Evolutionary conservation across 2,329 filamentous ascomycete genomes (phyloP).

Genomic region (Penicillium sp.): DNA sequence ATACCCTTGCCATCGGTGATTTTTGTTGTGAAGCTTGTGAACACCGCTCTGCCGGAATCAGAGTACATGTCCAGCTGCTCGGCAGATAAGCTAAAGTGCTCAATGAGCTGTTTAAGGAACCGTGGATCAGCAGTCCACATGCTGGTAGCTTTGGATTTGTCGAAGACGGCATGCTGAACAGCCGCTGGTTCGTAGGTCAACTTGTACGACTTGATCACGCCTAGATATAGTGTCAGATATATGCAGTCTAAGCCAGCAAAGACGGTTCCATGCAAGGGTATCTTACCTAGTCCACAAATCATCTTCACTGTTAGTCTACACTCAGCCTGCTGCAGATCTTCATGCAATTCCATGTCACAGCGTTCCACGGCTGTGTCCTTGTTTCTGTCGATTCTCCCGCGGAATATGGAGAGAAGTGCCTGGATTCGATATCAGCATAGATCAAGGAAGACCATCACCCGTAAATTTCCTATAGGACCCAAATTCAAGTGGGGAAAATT

Average conservation of each 20-base stretch:
- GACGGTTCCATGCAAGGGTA: background rate
- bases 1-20: constrained; percentile 58
- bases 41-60: constrained; percentile 56
- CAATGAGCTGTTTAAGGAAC: constrained; percentile 58
- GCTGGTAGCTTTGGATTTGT: constrained; percentile 54
- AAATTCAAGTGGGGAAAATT: background rate
- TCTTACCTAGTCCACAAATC: constrained; percentile 57
- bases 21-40: constrained; percentile 66
- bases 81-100: constrained; percentile 63
- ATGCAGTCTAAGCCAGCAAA: background rate
- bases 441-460: background rate
- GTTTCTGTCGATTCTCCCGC: constrained; percentile 56
- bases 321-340: constrained; percentile 54
- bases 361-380: constrained; percentile 59
- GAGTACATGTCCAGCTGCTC: constrained; percentile 63
- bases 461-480: background rate
- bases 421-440: constrained; percentile 20
- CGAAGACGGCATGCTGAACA: constrained; percentile 63
- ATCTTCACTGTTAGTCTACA: constrained; percentile 62
- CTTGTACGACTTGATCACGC: constrained; percentile 63
- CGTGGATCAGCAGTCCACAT: constrained; percentile 58
- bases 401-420: constrained; percentile 62
- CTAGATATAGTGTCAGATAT: constrained; percentile 28
- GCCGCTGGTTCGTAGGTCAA: constrained; percentile 62
- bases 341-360: constrained; percentile 60